Conservation (phyloP, 192 early-diverging fungal genomes). For the Coemansia sp. region DNA sequence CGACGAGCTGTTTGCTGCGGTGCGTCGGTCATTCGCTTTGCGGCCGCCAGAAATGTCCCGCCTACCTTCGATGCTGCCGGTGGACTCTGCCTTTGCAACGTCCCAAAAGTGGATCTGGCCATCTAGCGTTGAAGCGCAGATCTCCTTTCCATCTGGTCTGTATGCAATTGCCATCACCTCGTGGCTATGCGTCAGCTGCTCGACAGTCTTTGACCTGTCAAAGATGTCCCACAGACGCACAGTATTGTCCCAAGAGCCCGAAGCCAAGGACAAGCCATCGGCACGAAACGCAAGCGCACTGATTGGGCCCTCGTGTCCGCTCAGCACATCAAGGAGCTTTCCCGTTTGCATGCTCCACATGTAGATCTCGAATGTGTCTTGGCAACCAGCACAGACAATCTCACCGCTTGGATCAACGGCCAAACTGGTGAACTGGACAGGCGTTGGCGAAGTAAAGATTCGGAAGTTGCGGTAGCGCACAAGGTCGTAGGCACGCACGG, state of each 20-base stretch:
- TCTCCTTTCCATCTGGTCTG: constrained; percentile 86
- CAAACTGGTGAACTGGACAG: constrained; percentile 90
- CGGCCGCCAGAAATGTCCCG: constrained; percentile 91
- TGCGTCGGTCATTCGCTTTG: constrained; percentile 71
- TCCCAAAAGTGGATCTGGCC: constrained; percentile 96
- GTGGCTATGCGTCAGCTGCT: constrained; percentile 73
- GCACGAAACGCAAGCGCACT: constrained; percentile 84
- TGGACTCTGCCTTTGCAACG: constrained; percentile 68
- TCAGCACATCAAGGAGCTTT: constrained; percentile 91
- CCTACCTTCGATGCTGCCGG: constrained; percentile 82
- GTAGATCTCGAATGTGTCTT: constrained; percentile 95
- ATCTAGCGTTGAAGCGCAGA: constrained; percentile 86
- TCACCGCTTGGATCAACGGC: constrained; percentile 97
- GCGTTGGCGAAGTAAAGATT: constrained; percentile 93
- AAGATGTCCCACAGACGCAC: constrained; percentile 94
- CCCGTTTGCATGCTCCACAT: constrained; percentile 99
- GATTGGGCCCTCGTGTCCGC: constrained; percentile 92
- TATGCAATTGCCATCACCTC: constrained; percentile 89
- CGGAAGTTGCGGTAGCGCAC: constrained; percentile 98
- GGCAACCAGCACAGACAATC: constrained; percentile 90
- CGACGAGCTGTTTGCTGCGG: constrained; percentile 79
- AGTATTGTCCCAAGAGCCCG: constrained; percentile 90
- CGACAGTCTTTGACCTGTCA: constrained; percentile 75
- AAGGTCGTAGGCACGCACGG: constrained; percentile 97
- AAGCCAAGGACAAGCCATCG: constrained; percentile 74